phyloP scores from a whole-genome alignment of 2,329 filamentous ascomycete species.

The Lecanicillium sp. region DNA sequence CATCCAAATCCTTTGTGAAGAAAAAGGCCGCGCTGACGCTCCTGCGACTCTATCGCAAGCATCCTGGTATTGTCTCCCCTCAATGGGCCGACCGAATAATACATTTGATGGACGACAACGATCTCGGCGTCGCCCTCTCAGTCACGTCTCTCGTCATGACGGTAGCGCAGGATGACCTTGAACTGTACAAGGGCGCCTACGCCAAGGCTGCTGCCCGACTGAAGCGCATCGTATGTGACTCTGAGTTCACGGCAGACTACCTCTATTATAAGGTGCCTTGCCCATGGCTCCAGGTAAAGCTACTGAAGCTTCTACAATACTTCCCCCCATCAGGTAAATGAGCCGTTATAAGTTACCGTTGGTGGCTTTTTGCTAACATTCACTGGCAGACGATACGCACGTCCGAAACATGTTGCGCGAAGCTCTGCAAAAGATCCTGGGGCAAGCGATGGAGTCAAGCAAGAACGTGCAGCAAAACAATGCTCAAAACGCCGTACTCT shows the following conservation, averaged over 20 bases:
- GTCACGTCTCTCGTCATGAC: constrained; percentile 95
- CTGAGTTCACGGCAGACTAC: constrained; percentile 84
- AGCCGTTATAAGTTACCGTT: constrained; percentile 18
- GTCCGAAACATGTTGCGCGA: constrained; percentile 87
- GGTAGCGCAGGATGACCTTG: constrained; percentile 85
- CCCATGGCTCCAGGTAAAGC: constrained; percentile 95
- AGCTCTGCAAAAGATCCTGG: constrained; percentile 83
- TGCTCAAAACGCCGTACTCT: constrained; percentile 93
- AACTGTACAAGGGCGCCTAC: constrained; percentile 90
- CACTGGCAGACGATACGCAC: constrained; percentile 70
- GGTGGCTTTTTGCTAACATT: constrained; percentile 1
- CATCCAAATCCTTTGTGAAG: constrained; percentile 95
- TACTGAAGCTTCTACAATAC: constrained; percentile 86
- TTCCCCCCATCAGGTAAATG: constrained; percentile 91
- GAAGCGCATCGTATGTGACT: constrained; percentile 84
- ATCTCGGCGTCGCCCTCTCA: constrained; percentile 89
- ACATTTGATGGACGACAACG: constrained; percentile 94
- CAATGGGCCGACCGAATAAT: constrained; percentile 98
- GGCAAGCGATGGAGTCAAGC: constrained; percentile 83
- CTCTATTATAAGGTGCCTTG: constrained; percentile 99
- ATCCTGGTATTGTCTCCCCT: constrained; percentile 85
- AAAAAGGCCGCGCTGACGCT: constrained; percentile 96
- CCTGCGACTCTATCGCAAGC: constrained; percentile 87
- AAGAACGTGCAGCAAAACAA: constrained; percentile 99
- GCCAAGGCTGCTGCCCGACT: constrained; percentile 85